Base-by-base conservation (phyloP, 768 basidiomycete genomes). In the Postia placenta region DNA sequence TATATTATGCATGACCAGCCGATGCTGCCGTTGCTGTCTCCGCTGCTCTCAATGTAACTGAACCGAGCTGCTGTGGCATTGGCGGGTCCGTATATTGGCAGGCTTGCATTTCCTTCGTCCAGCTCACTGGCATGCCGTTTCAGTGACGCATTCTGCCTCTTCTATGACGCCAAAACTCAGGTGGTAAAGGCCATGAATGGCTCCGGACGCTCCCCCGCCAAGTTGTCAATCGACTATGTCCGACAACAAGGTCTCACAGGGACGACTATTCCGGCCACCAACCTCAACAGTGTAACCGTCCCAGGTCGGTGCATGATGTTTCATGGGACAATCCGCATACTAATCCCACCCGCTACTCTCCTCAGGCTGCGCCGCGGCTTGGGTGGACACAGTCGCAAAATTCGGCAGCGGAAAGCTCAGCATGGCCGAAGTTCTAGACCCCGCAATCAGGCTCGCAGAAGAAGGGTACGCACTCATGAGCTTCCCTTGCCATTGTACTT, bases 11-110 rank as follows among this genome's bases (percentile, higher is more conserved):
- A n/a, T n/a, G 17, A 12, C 15, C 52, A 92, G 91, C 89, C 52
- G 92, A 96, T 69, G 92, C 92, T 24, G 94, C 96, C 5, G 93
- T 97, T 15, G 96, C 96, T 23, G 86, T 83, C 2, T 88, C 93
- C 42, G 93, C 85, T 3, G 94, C 92, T 14, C 66, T 99, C 58
- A 97, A 96, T 65, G 83, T 97, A 28, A 92, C 90, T 0, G 91
- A 94, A 58, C 91, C 84, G 23, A 86, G 80, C 57, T 86, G 70
- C 54, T 92, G 91, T 63, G 94, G 94, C n/a, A 90, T 96, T 49
- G 93, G 92, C 60, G 90, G 90, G 90, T 87, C 57, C 53, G 74
- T 64, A 11, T 14, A 39, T 41, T 17, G 11, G 4, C 11, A 28
- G 5, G 19, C 30, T 12, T 12, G 24, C 23, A n/a, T 44, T 23